Conservation (phyloP, 2,329 filamentous ascomycete species). For the Salinomyces thailandicus region DNA sequence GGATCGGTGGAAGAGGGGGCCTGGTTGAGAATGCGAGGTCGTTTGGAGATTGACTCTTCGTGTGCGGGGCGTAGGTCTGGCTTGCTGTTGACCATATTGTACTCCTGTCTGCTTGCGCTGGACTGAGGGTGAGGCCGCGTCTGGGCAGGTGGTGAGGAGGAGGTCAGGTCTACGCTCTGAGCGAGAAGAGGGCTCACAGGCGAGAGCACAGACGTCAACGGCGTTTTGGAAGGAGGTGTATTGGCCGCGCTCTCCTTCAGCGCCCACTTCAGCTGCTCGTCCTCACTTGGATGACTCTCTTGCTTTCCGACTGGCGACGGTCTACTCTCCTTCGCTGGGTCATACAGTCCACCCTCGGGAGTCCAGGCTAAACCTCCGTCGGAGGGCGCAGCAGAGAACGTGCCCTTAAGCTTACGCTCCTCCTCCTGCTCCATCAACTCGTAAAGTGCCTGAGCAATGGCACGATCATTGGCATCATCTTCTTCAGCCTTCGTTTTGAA, state of each 20-base stretch:
- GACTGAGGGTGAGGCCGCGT: neutral
- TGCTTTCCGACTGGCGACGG: neutral
- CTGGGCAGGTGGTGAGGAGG: conserved; percentile 1
- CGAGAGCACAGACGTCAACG: conserved; percentile 1
- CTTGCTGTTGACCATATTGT: conserved; percentile 1
- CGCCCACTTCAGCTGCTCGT: conserved; percentile 29
- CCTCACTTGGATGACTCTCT: conserved; percentile 18
- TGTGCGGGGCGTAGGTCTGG: conserved; percentile 1
- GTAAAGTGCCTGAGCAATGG: conserved; percentile 75
- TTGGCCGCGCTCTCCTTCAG: conserved; percentile 22
- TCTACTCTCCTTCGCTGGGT: conserved; percentile 8
- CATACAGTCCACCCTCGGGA: conserved; percentile 27
- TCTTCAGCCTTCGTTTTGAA: conserved; percentile 78
- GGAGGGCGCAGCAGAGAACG: conserved; percentile 43
- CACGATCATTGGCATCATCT: conserved; percentile 77
- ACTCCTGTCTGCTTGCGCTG: neutral
- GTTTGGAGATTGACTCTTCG: neutral
- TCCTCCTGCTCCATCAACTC: conserved; percentile 82
- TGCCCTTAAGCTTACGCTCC: conserved; percentile 39
- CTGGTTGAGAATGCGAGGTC: neutral
- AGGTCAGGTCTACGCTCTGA: neutral
- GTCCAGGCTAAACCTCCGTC: conserved; percentile 32
- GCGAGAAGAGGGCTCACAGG: conserved; percentile 10
- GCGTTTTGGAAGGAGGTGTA: conserved; percentile 1
- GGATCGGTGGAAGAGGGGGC: neutral